Evolutionary conservation across 192 early-diverging fungal species (phyloP).

Genomic region (Mortierella alpina): DNA sequence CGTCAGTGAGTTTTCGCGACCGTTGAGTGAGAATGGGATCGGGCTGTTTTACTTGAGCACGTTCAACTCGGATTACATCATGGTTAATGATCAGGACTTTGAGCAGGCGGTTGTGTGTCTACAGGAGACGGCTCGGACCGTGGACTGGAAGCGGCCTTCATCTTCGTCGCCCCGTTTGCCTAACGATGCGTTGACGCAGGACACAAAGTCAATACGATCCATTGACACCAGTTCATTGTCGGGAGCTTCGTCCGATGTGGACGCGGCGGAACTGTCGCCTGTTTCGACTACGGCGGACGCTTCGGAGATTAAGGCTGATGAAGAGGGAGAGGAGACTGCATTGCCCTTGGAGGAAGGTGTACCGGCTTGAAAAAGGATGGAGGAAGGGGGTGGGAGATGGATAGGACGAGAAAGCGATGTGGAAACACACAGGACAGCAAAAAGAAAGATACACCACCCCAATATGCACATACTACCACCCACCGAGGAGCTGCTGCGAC

Average conservation of each 20-base stretch:
- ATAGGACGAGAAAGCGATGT: no score
- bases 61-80: slow-evolving; percentile 46
- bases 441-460: no score
- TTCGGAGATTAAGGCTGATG: slow-evolving; percentile 1
- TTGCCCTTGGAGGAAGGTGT: neutral
- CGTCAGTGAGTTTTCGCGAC: slow-evolving; percentile 32
- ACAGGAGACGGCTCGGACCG: slow-evolving; percentile 15
- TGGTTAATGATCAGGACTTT: slow-evolving; percentile 51
- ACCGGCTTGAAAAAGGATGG: neutral
- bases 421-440: neutral
- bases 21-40: slow-evolving; percentile 27
- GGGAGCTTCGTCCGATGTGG: slow-evolving; percentile 9
- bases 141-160: neutral
- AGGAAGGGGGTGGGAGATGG: neutral
- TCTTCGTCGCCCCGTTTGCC: neutral
- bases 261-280: slow-evolving; percentile 18
- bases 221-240: slow-evolving; percentile 33
- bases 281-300: slow-evolving; percentile 24
- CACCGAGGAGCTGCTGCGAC: neutral
- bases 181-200: neutral
- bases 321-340: neutral
- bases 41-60: slow-evolving; percentile 48
- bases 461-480: neutral
- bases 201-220: slow-evolving; percentile 18
- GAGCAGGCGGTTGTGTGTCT: slow-evolving; percentile 28